Percentiles rank a stretch among this genome's conserved stretches.
These are phyloP conservation scores for Xerocomellus intermedius DNA, from an alignment of 768 basidiomycete genomes.

Conservation along the genomic window DNA sequence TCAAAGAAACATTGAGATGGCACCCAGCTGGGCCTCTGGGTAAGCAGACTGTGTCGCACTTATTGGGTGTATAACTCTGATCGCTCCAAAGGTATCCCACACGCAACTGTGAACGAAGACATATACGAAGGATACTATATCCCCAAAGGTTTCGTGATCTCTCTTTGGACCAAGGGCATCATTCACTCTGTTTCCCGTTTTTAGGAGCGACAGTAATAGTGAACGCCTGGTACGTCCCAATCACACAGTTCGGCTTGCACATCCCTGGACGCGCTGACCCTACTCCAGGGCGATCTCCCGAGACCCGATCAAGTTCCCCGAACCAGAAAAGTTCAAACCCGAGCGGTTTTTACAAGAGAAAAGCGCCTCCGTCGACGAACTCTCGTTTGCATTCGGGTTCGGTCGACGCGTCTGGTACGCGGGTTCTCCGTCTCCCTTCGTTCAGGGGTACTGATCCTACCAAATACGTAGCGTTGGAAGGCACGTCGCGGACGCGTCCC, in stretches of 20 bases:
- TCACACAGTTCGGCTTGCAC: background rate
- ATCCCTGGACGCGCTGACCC: background rate
- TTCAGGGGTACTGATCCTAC: background rate
- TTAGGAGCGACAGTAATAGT: slow-evolving; percentile 21
- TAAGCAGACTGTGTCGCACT: background rate
- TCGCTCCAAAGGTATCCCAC: slow-evolving; percentile 26
- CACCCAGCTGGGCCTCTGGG: slow-evolving; percentile 16
- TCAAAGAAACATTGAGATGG: slow-evolving; percentile 28
- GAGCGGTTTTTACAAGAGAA: slow-evolving; percentile 30
- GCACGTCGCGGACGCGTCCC: slow-evolving; percentile 39
- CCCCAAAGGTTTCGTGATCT: slow-evolving; percentile 41
- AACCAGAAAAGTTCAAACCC: slow-evolving; percentile 40
- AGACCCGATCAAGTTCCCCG: slow-evolving; percentile 37
- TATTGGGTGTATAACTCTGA: background rate
- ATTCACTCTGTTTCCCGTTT: background rate
- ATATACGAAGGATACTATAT: slow-evolving; percentile 48
- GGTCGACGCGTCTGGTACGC: slow-evolving; percentile 40
- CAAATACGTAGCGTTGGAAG: slow-evolving; percentile 38
- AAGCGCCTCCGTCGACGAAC: slow-evolving; percentile 2
- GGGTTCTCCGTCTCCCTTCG: background rate
- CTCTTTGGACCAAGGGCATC: background rate
- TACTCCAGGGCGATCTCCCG: slow-evolving; percentile 33
- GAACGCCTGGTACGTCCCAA: slow-evolving; percentile 19
- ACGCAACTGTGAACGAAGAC: slow-evolving; percentile 38
- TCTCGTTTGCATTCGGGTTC: slow-evolving; percentile 34